Evolutionary conservation across 2,329 filamentous ascomycete genomes (phyloP), one percentile per base, ranked within the genome.

Genomic region (Aspergillus sojae): DNA sequence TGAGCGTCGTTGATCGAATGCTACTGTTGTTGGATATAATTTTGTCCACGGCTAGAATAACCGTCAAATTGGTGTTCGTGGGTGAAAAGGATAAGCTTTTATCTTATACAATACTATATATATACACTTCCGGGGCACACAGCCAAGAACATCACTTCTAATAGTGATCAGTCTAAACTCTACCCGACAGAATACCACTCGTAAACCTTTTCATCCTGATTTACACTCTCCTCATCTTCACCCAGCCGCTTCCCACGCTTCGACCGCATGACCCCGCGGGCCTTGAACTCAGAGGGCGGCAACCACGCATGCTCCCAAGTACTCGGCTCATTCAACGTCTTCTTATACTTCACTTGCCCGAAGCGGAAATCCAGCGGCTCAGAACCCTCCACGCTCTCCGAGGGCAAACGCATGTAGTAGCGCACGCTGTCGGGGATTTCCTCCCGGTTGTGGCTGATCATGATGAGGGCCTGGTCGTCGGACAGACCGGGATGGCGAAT

Each of bases 381-480:
- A 1, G 64, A 53, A 0, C 61, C 67, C 23, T 71, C 70, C 7
- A 61, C 70, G 4, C 50, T 28, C 21, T 69, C 71, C 6, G 75
- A 76, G 2, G 94, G 93, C 34, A 97, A 81, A 75, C 92, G 94
- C 57, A 98, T 83, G 90, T 91, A 98, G 74, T 96, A 88, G 54
- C 92, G 82, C 28, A 97, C 86, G 68, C 89, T 90, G 57, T 90
- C 89, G 0, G 95, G 95, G 11, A 98, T 91, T 77, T 99, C 95
- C 71, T 97, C 93, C 66, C 89, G 89, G 65, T 94, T 85, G 79
- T 99, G 95, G 65, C 93, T 95, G 64, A 98, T 94, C 67, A 94
- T 93, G n/a, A 98, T 85, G 60, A 99, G 80, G 0, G 93, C 93
- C 78, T 98, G 94, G 26, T 87, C 77, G 0, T 88, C 81, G 1